Evolutionary conservation across 805 yeast genomes (phyloP).

Genomic region (Sugiyamaella americana): DNA sequence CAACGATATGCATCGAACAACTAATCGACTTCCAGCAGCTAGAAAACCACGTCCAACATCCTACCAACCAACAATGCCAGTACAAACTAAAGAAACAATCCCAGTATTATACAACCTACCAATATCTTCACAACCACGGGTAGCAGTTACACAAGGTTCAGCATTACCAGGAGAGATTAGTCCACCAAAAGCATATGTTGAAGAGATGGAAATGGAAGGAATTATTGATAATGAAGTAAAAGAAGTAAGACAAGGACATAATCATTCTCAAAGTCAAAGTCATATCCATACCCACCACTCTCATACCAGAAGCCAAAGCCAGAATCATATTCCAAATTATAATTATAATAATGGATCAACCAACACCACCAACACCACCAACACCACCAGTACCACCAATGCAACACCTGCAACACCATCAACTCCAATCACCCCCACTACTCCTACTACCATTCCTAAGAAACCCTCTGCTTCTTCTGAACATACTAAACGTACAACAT

Average conservation of each 20-base stretch:
- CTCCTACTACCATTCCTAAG: neutral
- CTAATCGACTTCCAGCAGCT: conserved; percentile 7
- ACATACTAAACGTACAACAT: neutral
- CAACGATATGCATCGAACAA: neutral
- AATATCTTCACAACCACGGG: conserved; percentile 29
- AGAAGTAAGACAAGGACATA: neutral
- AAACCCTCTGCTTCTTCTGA: neutral
- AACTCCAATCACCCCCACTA: neutral
- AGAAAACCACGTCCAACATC: conserved; percentile 35
- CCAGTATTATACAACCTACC: conserved; percentile 19
- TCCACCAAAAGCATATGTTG: conserved; percentile 15
- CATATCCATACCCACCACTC: too few species aligned
- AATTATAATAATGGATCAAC: neutral
- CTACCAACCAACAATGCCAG: conserved; percentile 27
- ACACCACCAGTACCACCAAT: neutral
- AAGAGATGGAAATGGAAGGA: too few species aligned
- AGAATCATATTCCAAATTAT: neutral
- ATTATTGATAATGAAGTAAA: too few species aligned
- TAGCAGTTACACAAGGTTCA: conserved; percentile 29
- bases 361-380: neutral
- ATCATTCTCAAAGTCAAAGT: neutral
- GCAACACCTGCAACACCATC: neutral
- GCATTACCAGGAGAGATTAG: conserved; percentile 32
- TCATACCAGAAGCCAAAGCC: too few species aligned
- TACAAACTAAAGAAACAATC: conserved; percentile 7